phyloP scores from a whole-genome alignment of 1,284 basidiomycete species.

The Ustilago loliicola region DNA sequence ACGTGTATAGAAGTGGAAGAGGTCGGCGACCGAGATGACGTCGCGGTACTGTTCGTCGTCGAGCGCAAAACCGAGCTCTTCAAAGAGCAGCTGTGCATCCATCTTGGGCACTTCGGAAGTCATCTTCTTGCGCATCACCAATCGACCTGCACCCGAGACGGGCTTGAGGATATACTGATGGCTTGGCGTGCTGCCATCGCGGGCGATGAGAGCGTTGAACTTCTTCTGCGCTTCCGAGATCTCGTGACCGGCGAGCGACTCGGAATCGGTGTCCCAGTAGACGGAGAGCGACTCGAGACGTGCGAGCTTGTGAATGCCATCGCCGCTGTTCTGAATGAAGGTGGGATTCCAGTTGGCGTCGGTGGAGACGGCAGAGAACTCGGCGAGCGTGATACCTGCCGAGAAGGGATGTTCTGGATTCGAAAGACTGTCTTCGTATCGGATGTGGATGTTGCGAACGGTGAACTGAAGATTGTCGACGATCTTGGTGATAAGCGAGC shows the following conservation, averaged over 20 bases:
- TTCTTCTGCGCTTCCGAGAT: slow-evolving; percentile 79
- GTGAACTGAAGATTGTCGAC: slow-evolving; percentile 97
- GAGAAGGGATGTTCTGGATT: slow-evolving; percentile 98
- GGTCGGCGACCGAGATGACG: slow-evolving; percentile 90
- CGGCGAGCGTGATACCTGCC: slow-evolving; percentile 89
- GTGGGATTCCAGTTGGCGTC: slow-evolving; percentile 92
- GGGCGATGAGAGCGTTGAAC: slow-evolving; percentile 79
- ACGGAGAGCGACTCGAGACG: slow-evolving; percentile 88
- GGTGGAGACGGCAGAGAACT: slow-evolving; percentile 93
- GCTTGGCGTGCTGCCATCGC: slow-evolving; percentile 48
- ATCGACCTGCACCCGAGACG: slow-evolving; percentile 91
- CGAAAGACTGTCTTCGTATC: slow-evolving; percentile 95
- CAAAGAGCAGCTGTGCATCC: slow-evolving; percentile 89
- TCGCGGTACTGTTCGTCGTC: slow-evolving; percentile 97
- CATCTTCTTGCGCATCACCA: slow-evolving; percentile 82
- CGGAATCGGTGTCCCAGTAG: slow-evolving; percentile 95
- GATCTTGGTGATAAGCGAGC: slow-evolving; percentile 89
- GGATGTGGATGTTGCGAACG: slow-evolving; percentile 76
- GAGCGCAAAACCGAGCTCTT: slow-evolving; percentile 92
- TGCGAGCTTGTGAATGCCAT: slow-evolving; percentile 93
- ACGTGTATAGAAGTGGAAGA: slow-evolving; percentile 95
- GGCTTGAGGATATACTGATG: slow-evolving; percentile 98
- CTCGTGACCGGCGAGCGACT: slow-evolving; percentile 79
- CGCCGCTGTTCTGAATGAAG: slow-evolving; percentile 90
- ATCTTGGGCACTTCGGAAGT: slow-evolving; percentile 80